Evolutionary conservation across 2,329 filamentous ascomycete genomes (phyloP).

Genomic region (Paracoccidioides brasiliensis): DNA sequence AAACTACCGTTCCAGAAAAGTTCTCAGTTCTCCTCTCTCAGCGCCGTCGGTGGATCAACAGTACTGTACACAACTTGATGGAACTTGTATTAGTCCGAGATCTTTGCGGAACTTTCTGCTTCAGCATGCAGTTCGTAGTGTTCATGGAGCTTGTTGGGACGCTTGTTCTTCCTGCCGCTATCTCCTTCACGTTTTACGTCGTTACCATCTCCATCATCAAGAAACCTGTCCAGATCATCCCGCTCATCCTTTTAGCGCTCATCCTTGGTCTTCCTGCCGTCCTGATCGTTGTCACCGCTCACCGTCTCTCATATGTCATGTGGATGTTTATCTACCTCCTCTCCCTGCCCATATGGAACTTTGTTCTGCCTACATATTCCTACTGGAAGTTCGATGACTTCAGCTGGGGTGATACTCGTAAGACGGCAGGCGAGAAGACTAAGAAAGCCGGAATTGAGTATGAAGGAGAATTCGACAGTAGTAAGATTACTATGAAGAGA

Average conservation of each 20-base stretch:
- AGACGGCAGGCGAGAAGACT: constrained; percentile 80
- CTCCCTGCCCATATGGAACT: constrained; percentile 95
- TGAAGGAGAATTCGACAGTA: constrained; percentile 94
- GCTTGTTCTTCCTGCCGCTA: constrained; percentile 85
- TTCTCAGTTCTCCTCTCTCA: constrained; percentile 91
- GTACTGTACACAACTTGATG: constrained; percentile 96
- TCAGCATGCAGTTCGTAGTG: constrained; percentile 98
- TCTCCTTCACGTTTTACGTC: constrained; percentile 93
- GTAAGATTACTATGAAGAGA: constrained; percentile 98
- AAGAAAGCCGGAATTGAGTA: constrained; percentile 78
- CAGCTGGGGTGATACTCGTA: constrained; percentile 95
- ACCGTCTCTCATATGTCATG: constrained; percentile 77
- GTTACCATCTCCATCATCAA: constrained; percentile 75
- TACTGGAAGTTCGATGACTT: constrained; percentile 99
- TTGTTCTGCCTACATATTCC: constrained; percentile 81
- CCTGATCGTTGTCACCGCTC: constrained; percentile 83
- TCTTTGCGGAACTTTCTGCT: constrained; percentile 97
- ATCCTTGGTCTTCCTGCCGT: constrained; percentile 90
- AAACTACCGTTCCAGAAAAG: constrained; percentile 86
- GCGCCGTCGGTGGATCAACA: constrained; percentile 97
- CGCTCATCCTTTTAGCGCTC: constrained; percentile 72
- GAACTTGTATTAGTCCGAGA: constrained; percentile 90
- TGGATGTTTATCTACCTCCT: constrained; percentile 97
- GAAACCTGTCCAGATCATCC: constrained; percentile 70
- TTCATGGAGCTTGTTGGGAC: constrained; percentile 93